These are phyloP conservation scores for Tremellales sp. DNA, from an alignment of 1,284 basidiomycete genomes.

Conservation along the genomic window DNA sequence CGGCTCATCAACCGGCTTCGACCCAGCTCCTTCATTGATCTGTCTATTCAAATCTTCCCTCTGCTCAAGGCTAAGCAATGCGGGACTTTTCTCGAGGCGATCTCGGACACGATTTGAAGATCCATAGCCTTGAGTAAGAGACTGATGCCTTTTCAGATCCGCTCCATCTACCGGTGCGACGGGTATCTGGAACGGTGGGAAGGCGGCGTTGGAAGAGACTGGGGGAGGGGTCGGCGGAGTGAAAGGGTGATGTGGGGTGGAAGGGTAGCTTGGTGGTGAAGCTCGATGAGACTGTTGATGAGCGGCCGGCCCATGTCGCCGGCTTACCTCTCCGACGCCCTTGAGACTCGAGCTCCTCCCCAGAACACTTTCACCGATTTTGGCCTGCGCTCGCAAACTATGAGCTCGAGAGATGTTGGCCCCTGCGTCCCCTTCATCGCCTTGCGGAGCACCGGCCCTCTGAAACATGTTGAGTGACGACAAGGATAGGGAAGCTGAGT, in stretches of 20 bases:
- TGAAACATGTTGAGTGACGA: slow-evolving; percentile 37
- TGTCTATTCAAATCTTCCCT: slow-evolving; percentile 30
- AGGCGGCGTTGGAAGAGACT: slow-evolving; percentile 32
- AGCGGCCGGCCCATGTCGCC: slow-evolving; percentile 2
- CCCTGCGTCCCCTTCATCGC: slow-evolving; percentile 5
- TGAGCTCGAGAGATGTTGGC: slow-evolving; percentile 41
- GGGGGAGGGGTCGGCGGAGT: slow-evolving; percentile 40
- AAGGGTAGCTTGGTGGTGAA: slow-evolving; percentile 19
- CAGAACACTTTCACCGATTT: slow-evolving; percentile 14
- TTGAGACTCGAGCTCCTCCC: slow-evolving; percentile 41
- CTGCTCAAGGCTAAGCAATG: slow-evolving; percentile 39
- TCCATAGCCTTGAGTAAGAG: slow-evolving; percentile 43
- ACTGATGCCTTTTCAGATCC: slow-evolving; percentile 45
- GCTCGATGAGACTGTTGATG: slow-evolving; percentile 9
- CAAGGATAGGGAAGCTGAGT: slow-evolving; percentile 34
- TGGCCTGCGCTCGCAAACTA: slow-evolving; percentile 36
- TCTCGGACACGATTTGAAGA: slow-evolving; percentile 34
- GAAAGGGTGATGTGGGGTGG: slow-evolving; percentile 29
- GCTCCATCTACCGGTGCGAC: slow-evolving; percentile 7
- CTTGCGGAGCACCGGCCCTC: slow-evolving; percentile 7
- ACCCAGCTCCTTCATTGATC: slow-evolving; percentile 2
- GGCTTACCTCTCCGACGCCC: slow-evolving; percentile 32
- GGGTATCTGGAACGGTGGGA: slow-evolving; percentile 28
- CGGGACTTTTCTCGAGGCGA: slow-evolving; percentile 39
- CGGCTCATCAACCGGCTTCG: slow-evolving; percentile 23